Conservation (phyloP, 305 asterid genomes). For the Coffea humblotiana region DNA sequence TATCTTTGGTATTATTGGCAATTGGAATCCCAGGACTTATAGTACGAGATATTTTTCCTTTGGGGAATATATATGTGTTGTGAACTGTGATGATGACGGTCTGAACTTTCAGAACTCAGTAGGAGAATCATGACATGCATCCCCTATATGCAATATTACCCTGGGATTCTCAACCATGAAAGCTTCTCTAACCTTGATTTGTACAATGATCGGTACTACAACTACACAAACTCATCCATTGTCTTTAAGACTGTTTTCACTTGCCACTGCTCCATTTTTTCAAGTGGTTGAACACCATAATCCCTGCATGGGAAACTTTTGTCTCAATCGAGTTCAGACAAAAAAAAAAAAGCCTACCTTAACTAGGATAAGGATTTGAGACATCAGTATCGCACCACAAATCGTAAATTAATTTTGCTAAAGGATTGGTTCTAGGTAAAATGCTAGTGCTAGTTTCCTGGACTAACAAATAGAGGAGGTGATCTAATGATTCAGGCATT, state of each 20-base stretch:
- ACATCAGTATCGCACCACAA: not conserved
- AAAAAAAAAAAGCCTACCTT: not conserved
- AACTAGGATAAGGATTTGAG: not conserved
- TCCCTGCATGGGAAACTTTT: constrained; percentile 2
- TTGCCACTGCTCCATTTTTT: constrained; percentile 15
- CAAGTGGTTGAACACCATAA: not conserved
- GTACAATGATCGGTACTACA: constrained; percentile 13
- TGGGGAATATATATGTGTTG: not conserved
- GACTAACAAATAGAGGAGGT: not conserved
- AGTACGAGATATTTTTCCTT: not conserved
- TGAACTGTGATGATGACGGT: constrained; percentile 28
- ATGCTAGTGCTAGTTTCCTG: not conserved
- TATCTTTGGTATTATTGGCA: not conserved
- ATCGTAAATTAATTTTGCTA: not conserved
- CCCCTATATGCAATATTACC: constrained; percentile 15
- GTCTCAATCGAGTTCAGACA: not conserved
- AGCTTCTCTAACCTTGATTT: constrained; percentile 33
- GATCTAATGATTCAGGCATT: not conserved
- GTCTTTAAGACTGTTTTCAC: constrained; percentile 25
- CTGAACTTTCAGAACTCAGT: constrained; percentile 36
- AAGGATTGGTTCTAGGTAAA: not conserved
- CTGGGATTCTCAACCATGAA: constrained; percentile 31
- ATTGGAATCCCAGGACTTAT: not conserved
- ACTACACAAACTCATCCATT: constrained; percentile 32
- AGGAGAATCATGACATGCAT: constrained; percentile 31